phyloP scores from a whole-genome alignment of 768 basidiomycete genomes.

The Leccinum obscurum region DNA sequence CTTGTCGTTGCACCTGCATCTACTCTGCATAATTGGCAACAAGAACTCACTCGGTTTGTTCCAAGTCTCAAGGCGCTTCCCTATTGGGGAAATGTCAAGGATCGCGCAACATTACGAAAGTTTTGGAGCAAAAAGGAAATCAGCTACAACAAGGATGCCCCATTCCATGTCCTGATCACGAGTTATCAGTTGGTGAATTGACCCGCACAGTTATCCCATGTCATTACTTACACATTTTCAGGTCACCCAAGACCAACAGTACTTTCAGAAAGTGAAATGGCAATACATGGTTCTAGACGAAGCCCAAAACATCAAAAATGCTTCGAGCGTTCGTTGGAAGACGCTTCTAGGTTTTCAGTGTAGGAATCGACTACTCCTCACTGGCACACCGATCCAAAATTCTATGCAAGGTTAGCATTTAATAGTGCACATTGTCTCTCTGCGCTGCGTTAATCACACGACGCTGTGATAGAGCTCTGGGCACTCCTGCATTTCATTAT shows the following conservation, averaged over 20 bases:
- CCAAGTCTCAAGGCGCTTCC: slow-evolving; percentile 92
- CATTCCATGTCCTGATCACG: slow-evolving; percentile 95
- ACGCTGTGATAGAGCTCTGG: slow-evolving; percentile 75
- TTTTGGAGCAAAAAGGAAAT: slow-evolving; percentile 99
- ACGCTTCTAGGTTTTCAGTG: slow-evolving; percentile 94
- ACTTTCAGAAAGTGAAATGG: slow-evolving; percentile 98
- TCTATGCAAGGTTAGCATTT: slow-evolving; percentile 88
- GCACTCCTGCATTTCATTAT: slow-evolving; percentile 99
- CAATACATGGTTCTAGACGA: slow-evolving; percentile 99
- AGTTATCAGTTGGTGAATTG: slow-evolving; percentile 87
- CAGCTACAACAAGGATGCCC: slow-evolving; percentile 91
- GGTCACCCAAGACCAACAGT: slow-evolving; percentile 96
- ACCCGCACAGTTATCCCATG: neutral
- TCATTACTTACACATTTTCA: slow-evolving; percentile 30
- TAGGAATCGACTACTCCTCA: slow-evolving; percentile 90
- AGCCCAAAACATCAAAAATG: slow-evolving; percentile 99
- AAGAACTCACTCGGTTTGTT: slow-evolving; percentile 94
- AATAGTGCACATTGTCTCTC: neutral
- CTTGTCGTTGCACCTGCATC: slow-evolving; percentile 96
- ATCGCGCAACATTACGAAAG: slow-evolving; percentile 89
- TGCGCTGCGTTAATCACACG: slow-evolving; percentile 3
- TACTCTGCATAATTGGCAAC: slow-evolving; percentile 99
- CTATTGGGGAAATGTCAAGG: slow-evolving; percentile 98
- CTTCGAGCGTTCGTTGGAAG: slow-evolving; percentile 95
- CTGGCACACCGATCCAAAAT: slow-evolving; percentile 98